Evolutionary conservation across 1,284 basidiomycete species (phyloP), one percentile per base, ranked within the genome.

Genomic region (Puccinia triticina): DNA sequence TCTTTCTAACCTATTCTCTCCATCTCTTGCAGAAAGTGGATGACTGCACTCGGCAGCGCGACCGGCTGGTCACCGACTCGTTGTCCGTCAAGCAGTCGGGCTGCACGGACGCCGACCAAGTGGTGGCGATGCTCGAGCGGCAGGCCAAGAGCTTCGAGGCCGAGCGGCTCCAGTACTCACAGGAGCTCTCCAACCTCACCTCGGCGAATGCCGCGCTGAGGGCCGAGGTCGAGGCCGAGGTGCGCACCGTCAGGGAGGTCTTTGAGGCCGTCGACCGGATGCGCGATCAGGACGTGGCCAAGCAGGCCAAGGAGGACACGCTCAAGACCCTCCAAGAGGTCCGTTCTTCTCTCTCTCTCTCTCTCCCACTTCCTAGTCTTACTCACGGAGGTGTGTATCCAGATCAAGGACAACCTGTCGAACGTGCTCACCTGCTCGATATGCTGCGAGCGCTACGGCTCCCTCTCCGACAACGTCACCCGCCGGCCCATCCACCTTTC

Each of bases 401-500:
- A 81, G 78, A 81, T 81, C 43, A 67, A 69, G 26, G 55, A 73
- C 40, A 81, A 81, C 32, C 61, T 81, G 48, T 57, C 78, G 29
- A 71, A 53, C 29, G 78, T 81, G 32, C 29, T 81, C 34, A 73
- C 78, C 1, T 81, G 78, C 32, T 69, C 78, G n/a, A 81, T 81
- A 26, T 81, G 78, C 57, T 73, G 78, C 32, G 78, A 81, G 40
- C 78, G 69, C 1, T 81, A 73, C 43, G 78, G 78, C 12, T 81
- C 78, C 14, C 48, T 81, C 29, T 81, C 78, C 4, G 37, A 40
- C 21, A 64, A 81, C 57, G 23, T 57, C 18, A 34, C 53, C 23
- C 67, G 78, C 40, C 46, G 78, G 29, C 78, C 78, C 7, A 81
- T 81, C 67, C 78, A 81, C 61, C 53, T 81, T 10, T 81, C 78